These are phyloP conservation scores for Apium graveolens DNA, from an alignment of 129 eudicot genomes.

Conservation along the genomic window DNA sequence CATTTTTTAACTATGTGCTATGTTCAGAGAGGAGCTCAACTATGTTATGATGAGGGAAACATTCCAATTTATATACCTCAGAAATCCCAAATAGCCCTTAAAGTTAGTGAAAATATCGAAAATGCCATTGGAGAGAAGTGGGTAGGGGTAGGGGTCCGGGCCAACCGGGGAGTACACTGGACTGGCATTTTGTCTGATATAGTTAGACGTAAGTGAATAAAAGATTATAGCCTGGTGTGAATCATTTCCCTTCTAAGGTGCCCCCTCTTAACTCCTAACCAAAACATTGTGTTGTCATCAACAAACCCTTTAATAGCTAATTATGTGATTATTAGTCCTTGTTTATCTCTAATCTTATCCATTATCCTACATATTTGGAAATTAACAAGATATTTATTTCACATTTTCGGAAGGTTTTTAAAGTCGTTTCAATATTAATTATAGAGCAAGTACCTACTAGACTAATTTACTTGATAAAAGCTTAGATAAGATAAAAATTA, in stretches of 20 bases:
- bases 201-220: constrained; percentile 32
- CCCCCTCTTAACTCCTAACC: background rate
- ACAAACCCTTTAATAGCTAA: background rate
- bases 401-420: background rate
- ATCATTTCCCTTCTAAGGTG: background rate
- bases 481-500: background rate
- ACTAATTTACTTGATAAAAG: too few relatives aligned
- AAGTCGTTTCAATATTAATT: background rate
- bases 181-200: constrained; percentile 34
- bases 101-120: constrained; percentile 5
- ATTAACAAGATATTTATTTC: background rate
- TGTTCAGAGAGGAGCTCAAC: constrained; percentile 16
- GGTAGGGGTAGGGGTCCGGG: constrained; percentile 2
- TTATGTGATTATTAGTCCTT: background rate
- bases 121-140: constrained; percentile 23
- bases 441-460: too few relatives aligned
- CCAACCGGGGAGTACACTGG: constrained; percentile 10
- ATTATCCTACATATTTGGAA: constrained; percentile 6
- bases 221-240: background rate
- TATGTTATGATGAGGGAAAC: background rate
- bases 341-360: background rate
- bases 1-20: constrained; percentile 20
- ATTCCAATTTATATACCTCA: background rate
- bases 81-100: constrained; percentile 1
- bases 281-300: background rate